Base-by-base conservation (phyloP, 2,329 filamentous ascomycete species). In the Aureobasidium sp. region DNA sequence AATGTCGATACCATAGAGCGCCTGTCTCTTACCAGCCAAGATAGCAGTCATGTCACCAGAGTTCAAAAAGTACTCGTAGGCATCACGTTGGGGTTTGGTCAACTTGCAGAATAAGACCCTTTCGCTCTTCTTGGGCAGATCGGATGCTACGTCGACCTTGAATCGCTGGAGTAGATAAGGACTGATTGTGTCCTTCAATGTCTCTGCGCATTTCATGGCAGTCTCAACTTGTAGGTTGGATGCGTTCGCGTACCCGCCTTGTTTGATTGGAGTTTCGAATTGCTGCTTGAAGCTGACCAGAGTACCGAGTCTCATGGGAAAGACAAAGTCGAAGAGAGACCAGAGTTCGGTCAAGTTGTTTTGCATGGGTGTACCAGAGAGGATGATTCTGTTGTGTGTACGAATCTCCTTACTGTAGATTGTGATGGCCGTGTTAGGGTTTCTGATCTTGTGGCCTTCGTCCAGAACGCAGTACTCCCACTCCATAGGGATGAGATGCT, bases 311-410 rank as follows among this genome's bases (percentile, higher is more conserved):
- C 92, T 88, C 90, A 97, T 97, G 0, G 95, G 94, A 65, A 91
- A 97, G 62, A 97, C 88, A 71, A 99, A 99, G 72, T 99, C 95
- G 71, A 99, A 97, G 0, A 99, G 78, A 0, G 93, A 97, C 93
- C 94, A 99, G 0, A 99, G 79, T 72, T 99, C 95, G 0, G 89
- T 87, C 29, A 99, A 77, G 65, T 97, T 97, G 74, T 99, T 99
- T 73, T 99, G 95, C 80, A 99, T 95, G 0, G 95, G 95, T 0
- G 94, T 99, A 5, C 94, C 94, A 0, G 95, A 97, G 1, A 99
- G 79, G 63, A 99, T 97, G 65, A 97, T 82, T 25, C 95, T 85
- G 69, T 97, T 94, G 0, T 89, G 84, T 0, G 94, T 99, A 37
- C 89, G 87, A 12, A 99, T 78, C 73, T 97, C 90, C 72, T 99